Evolutionary conservation across 768 basidiomycete genomes (phyloP), one percentile per base, ranked within the genome.

Genomic region (Rhizopogon rudus): DNA sequence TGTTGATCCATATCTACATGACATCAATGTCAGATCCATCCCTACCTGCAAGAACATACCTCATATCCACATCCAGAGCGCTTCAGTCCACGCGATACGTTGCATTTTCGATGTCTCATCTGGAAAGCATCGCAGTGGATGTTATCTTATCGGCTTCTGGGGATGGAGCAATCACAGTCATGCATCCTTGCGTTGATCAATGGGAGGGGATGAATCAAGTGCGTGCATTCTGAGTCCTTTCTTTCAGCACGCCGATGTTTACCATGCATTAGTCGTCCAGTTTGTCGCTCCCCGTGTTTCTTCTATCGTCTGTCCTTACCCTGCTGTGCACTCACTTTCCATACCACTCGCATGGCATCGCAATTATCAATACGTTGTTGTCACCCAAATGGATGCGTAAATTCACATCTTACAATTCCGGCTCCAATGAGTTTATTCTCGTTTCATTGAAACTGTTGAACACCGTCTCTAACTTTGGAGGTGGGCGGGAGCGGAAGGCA

Each of bases 281-380:
- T 8, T 63, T 78, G 25, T 66, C 77, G 0, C 67, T 78, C 12
- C 58, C 84, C 20, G 56, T 83, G 0, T 80, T 83, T 1, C 60
- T 84, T 0, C 62, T 93, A 6, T 77, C 88, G 0, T 75, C 80
- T 0, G 58, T 90, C n/a, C 63, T 93, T 53, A 75, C 71, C 4
- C 70, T 93, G 1, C 71, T 89, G 13, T 83, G 87, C 3, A 72
- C 76, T 3, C 89, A 92, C 49, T 87, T 88, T 57, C 78, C 83
- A 3, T 81, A 83, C 63, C 89, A 92, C 59, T 57, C 76, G 0
- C 65, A 81, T 22, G 89, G 88, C 0, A 71, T 79, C 39, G 77
- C 87, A 0, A 80, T 93, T 35, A 69, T 89, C 49, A 86, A 83
- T 60, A 73, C 67, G 1, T 62, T 91, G 10, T 72, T 93, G 37